phyloP scores from a whole-genome alignment of 2,329 filamentous ascomycete species.

The Penicillium olsonii region DNA sequence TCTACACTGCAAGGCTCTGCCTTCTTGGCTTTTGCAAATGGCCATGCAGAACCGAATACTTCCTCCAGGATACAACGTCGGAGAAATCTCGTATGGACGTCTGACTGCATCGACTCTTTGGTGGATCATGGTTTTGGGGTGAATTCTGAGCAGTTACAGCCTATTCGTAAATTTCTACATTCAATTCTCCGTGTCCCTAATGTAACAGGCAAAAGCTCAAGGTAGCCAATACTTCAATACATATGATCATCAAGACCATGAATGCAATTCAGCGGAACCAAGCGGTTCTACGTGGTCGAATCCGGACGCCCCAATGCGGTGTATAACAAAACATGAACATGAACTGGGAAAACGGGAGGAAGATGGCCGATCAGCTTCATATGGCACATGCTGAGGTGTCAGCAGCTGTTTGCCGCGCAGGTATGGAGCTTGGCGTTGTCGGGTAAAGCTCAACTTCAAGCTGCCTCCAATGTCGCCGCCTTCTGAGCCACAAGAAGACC shows the following conservation, averaged over 20 bases:
- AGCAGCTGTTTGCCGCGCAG: constrained; percentile 16
- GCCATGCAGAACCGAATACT: no score
- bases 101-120: no score
- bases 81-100: no score
- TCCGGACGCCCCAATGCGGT: constrained; percentile 41
- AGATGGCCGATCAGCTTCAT: constrained; percentile 22
- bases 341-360: constrained; percentile 23
- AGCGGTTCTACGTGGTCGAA: constrained; percentile 33
- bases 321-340: constrained; percentile 35
- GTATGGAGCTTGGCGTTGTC: constrained; percentile 13
- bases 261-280: constrained; percentile 29
- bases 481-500: constrained; percentile 86
- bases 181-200: constrained; percentile 25
- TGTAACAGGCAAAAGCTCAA: constrained; percentile 7
- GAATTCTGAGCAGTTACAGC: background rate
- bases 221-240: constrained; percentile 9
- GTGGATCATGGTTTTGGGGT: no score
- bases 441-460: constrained; percentile 14
- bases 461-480: constrained; percentile 67
- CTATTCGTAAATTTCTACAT: constrained; percentile 22
- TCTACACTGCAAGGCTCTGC: no score
- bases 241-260: constrained; percentile 26
- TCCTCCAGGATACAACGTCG: no score
- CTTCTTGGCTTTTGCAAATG: no score
- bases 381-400: constrained; percentile 2